Evolutionary conservation across 2,329 filamentous ascomycete genomes (phyloP).

Genomic region (Ampelomyces quisqualis): DNA sequence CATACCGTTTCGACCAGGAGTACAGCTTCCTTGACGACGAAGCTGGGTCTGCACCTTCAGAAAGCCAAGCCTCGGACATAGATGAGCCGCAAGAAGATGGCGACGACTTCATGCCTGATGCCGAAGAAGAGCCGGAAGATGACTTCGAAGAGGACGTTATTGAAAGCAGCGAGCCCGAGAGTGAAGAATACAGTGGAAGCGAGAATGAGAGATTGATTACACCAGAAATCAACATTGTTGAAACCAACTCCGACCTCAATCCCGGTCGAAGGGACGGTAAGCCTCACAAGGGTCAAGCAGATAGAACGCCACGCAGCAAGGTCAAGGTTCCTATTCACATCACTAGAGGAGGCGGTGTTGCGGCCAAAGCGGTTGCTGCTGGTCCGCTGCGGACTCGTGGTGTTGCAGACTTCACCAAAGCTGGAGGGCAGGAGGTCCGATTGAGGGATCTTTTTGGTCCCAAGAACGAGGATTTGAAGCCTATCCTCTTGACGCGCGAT

Average conservation of each 20-base stretch:
- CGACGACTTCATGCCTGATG: conserved; percentile 30
- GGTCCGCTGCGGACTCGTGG: conserved; percentile 26
- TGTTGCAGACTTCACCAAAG: conserved; percentile 32
- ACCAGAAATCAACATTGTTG: conserved; percentile 12
- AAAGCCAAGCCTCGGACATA: conserved; percentile 8
- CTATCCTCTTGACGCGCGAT: conserved; percentile 51
- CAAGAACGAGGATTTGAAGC: conserved; percentile 51
- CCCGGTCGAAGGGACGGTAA: conserved; percentile 5
- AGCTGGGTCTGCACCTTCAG: conserved; percentile 11
- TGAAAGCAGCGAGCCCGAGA: conserved; percentile 32
- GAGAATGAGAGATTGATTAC: conserved; percentile 4
- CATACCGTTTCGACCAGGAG: conserved; percentile 25
- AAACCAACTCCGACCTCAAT: conserved; percentile 9
- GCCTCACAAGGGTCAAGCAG: conserved; percentile 2
- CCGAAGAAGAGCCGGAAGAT: conserved; percentile 27
- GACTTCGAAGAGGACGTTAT: conserved; percentile 25
- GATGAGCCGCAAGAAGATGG: conserved; percentile 22
- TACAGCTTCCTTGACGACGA: conserved; percentile 26
- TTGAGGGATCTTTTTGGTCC: conserved; percentile 55
- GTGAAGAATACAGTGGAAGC: background rate
- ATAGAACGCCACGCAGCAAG: background rate
- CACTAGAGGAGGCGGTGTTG: conserved; percentile 1
- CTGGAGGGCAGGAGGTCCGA: conserved; percentile 43
- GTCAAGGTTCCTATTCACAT: conserved; percentile 2
- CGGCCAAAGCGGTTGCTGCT: conserved; percentile 3